A percentile compares a stretch with the other conserved stretches of the same genome.
Evolutionary conservation across 495 filamentous ascomycete species (phyloP).

Genomic region (Hypoxylon fuscum): DNA sequence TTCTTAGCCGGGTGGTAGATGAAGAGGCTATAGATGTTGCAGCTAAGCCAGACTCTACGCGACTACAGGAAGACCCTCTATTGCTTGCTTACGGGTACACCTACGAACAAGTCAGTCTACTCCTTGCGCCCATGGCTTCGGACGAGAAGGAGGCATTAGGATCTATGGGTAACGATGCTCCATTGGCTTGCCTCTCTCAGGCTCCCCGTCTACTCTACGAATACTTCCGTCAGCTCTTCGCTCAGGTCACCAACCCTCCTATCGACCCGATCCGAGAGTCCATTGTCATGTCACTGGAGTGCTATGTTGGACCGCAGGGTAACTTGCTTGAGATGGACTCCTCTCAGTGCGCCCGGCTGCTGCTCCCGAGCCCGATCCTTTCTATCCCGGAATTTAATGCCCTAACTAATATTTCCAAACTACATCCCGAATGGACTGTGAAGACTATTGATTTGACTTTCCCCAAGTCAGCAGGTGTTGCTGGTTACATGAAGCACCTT

Average conservation of each 20-base stretch:
- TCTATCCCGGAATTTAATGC: conserved; percentile 93
- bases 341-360: conserved; percentile 85
- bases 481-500: conserved; percentile 88
- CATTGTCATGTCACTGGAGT: conserved; percentile 98
- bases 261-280: conserved; percentile 99
- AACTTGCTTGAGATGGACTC: conserved; percentile 96
- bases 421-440: conserved; percentile 87
- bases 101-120: conserved; percentile 93
- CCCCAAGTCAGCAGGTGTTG: conserved; percentile 83
- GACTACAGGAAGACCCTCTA: conserved; percentile 84
- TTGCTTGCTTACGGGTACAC: conserved; percentile 94
- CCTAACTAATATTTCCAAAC: conserved; percentile 76
- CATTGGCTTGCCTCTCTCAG: conserved; percentile 87
- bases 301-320: conserved; percentile 97
- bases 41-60: conserved; percentile 72
- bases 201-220: conserved; percentile 94
- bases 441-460: conserved; percentile 97
- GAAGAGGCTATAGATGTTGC: conserved; percentile 62
- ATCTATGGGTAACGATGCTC: conserved; percentile 99
- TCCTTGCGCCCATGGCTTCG: conserved; percentile 96
- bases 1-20: conserved; percentile 58
- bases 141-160: conserved; percentile 99
- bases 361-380: conserved; percentile 90
- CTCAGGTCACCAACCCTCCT: conserved; percentile 98
- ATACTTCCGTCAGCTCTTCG: conserved; percentile 99